Base-by-base conservation (phyloP, 176 grass and related monocot species). In the Musa troglodytarum region DNA sequence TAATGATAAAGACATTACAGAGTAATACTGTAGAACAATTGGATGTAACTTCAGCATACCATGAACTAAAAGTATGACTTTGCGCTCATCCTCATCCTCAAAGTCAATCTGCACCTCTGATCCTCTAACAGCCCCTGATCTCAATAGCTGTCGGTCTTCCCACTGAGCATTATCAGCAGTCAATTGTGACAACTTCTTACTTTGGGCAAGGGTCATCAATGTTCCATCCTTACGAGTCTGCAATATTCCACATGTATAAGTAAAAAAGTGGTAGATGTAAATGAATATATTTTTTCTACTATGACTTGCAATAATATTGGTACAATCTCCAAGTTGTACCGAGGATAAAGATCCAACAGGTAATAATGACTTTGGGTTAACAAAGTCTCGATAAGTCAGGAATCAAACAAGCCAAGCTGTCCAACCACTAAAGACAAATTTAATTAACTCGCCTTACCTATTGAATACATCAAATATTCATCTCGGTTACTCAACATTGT, bases 61-160 rank as follows among this genome's bases (percentile, higher is more conserved):
- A 81, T 98, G 95, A 85, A 94, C 95, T 83, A 98, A 91, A 89
- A 98, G 95, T 58, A 98, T 98, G 75, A 98, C 86, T 98, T 91
- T 98, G 54, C 90, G 84, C 78, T 98, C 95, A n/a, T 98, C 95
- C 70, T 98, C 95, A 68, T 98, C 95, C 52, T 98, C 90, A 83
- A 98, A 98, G 72, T 98, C 95, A 70, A 88, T 98, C 78, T 94
- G 90, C 49, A 98, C 90, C 76, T 98, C 95, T 49, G 95, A 94
- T 78, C 95, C 95, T 91, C 86, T 87, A 56, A 98, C 95, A 82
- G 95, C 95, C 74, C 95, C 95, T 16, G 95, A 98, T 78, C 95
- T 90, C 82, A 98, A 80, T 59, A 98, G 79, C 43, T 98, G 95
- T 54, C 95, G 87, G 78, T 98, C 95, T 81, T 98, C 95, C 95